Percentiles rank a stretch among this genome's conserved stretches.
Evolutionary conservation across 1,284 basidiomycete species (phyloP).

Genomic region (Trichosporon sp.): DNA sequence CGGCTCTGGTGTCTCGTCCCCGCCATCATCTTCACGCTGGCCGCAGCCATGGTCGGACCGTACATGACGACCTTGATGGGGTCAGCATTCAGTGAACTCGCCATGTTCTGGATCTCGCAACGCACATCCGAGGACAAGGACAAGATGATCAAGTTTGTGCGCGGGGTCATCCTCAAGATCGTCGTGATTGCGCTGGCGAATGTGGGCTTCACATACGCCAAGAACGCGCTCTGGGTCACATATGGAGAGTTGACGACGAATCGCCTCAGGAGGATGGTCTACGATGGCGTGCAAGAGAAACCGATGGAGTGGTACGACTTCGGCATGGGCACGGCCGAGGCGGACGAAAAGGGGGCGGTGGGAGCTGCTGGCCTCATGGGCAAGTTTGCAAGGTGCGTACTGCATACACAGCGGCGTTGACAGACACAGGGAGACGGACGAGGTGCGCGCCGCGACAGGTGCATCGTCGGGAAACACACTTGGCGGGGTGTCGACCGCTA

Average conservation of each 20-base stretch:
- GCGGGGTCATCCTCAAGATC: constrained; percentile 67
- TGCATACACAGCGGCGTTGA: constrained; percentile 21
- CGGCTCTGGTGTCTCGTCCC: constrained; percentile 67
- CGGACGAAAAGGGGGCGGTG: constrained; percentile 61
- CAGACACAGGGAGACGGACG: constrained; percentile 80
- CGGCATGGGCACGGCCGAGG: constrained; percentile 68
- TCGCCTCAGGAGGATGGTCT: constrained; percentile 70
- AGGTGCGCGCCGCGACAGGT: constrained; percentile 81
- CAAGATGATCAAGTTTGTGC: constrained; percentile 65
- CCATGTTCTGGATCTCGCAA: constrained; percentile 59
- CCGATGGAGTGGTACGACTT: constrained; percentile 86
- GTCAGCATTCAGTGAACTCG: constrained; percentile 78
- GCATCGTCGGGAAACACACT: constrained; percentile 74
- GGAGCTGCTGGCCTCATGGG: constrained; percentile 93
- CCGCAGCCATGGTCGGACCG: constrained; percentile 77
- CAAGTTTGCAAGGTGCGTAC: constrained; percentile 76
- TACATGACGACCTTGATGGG: constrained; percentile 93
- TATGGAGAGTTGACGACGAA: constrained; percentile 79
- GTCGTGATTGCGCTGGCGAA: constrained; percentile 71
- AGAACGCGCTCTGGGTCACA: constrained; percentile 81
- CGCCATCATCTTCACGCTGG: constrained; percentile 68
- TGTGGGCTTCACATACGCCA: constrained; percentile 72
- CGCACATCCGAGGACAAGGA: constrained; percentile 59
- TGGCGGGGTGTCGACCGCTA: constrained; percentile 76
- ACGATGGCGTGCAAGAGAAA: constrained; percentile 68